A percentile compares a stretch with the other conserved stretches of the same genome.
Evolutionary conservation across 345 rosid species (phyloP).

Genomic region (Noccaea bulbosa): DNA sequence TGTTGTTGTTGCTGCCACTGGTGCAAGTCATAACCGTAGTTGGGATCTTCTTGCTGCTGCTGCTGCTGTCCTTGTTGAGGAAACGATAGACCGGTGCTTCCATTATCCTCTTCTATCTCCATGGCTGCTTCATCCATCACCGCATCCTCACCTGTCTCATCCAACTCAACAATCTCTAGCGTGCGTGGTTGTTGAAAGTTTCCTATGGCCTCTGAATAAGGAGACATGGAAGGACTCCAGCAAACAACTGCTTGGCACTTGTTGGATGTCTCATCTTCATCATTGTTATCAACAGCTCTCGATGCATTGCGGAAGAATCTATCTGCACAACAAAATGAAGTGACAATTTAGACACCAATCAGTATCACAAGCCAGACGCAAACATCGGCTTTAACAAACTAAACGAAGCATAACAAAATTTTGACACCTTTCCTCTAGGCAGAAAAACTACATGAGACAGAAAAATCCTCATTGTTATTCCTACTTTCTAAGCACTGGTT

Average conservation of each 20-base stretch:
- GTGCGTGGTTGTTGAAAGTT: slow-evolving; percentile 27
- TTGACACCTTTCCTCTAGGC: not conserved
- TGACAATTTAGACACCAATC: too few relatives aligned
- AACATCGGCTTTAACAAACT: not conserved
- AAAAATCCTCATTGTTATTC: not conserved
- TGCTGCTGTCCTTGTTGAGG: slow-evolving; percentile 1
- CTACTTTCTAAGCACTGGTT: not conserved
- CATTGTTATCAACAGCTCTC: slow-evolving; percentile 3
- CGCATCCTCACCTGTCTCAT: slow-evolving; percentile 49
- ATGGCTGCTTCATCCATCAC: slow-evolving; percentile 42
- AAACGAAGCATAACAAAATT: not conserved
- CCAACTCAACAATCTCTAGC: slow-evolving; percentile 57
- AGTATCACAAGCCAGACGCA: too few relatives aligned
- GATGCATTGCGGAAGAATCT: slow-evolving; percentile 39
- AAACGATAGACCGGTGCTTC: not conserved
- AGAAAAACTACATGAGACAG: not conserved
- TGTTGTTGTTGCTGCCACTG: slow-evolving; percentile 43
- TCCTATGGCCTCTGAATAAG: too few relatives aligned
- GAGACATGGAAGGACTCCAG: slow-evolving; percentile 61
- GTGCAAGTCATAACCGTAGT: slow-evolving; percentile 39
- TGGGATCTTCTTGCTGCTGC: slow-evolving; percentile 25
- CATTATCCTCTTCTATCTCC: slow-evolving; percentile 48
- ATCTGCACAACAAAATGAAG: slow-evolving; percentile 41
- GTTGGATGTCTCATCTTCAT: slow-evolving; percentile 11
- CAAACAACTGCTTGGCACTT: slow-evolving; percentile 65